Conservation (phyloP, 2,329 filamentous ascomycete genomes). For the Microdochium paspali region DNA sequence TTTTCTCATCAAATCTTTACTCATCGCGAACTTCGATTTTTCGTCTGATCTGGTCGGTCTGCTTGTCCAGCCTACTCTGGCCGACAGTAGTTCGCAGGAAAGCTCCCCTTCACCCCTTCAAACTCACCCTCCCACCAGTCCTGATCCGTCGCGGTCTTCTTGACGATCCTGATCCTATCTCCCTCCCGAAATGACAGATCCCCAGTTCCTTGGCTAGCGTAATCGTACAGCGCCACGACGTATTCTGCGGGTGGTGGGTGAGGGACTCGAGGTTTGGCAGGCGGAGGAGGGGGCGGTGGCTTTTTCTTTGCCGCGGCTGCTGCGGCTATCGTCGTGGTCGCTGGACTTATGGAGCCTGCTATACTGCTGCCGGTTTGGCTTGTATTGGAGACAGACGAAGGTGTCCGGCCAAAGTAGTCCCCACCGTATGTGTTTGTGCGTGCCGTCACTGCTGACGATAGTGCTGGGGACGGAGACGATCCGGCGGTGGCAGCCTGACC, state of each 20-base stretch:
- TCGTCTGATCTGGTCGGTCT: too few relatives aligned
- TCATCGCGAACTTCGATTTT: too few relatives aligned
- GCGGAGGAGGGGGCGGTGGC: slow-evolving; percentile 62
- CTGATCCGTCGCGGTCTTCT: slow-evolving; percentile 70
- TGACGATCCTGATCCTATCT: slow-evolving; percentile 66
- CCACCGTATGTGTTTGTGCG: slow-evolving; percentile 12
- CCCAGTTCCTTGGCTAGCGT: slow-evolving; percentile 57
- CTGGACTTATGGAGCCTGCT: background rate
- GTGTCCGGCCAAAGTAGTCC: background rate
- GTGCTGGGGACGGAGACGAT: slow-evolving; percentile 16
- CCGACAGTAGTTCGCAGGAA: slow-evolving; percentile 77
- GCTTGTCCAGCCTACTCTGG: slow-evolving; percentile 10
- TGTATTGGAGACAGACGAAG: background rate
- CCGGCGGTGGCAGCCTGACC: slow-evolving; percentile 20
- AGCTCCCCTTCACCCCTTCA: slow-evolving; percentile 56
- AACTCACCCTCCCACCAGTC: slow-evolving; percentile 86
- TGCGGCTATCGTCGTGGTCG: slow-evolving; percentile 2
- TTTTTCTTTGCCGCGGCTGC: slow-evolving; percentile 53
- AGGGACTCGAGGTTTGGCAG: slow-evolving; percentile 30
- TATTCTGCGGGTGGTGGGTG: slow-evolving; percentile 27
- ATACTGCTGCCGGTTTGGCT: slow-evolving; percentile 11
- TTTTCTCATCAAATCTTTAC: too few relatives aligned
- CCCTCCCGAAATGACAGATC: slow-evolving; percentile 70
- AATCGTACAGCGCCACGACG: slow-evolving; percentile 68
- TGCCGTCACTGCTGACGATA: slow-evolving; percentile 11